Percentiles rank a stretch among this genome's conserved stretches.
phyloP scores from a whole-genome alignment of 202 grass and related monocot genomes.

The Setaria italica region DNA sequence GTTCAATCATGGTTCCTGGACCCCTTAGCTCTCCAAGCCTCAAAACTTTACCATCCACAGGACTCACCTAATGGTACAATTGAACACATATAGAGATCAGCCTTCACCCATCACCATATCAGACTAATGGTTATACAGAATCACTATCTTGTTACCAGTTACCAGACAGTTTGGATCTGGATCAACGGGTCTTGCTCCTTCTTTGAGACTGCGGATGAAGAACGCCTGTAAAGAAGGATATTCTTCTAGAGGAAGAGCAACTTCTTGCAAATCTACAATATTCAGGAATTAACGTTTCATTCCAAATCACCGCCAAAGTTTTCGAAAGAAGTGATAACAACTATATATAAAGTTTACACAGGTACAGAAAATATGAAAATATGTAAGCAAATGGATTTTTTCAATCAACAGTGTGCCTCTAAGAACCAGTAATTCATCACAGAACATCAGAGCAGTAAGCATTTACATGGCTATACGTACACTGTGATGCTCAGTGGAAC shows the following conservation, averaged over 20 bases:
- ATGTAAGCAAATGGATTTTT: slow-evolving; percentile 18
- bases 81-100: slow-evolving; percentile 29
- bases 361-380: slow-evolving; percentile 4
- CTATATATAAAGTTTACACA: slow-evolving; percentile 3
- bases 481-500: background rate
- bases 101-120: slow-evolving; percentile 23
- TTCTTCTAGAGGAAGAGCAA: slow-evolving; percentile 70
- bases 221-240: slow-evolving; percentile 87
- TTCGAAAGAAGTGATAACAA: slow-evolving; percentile 13
- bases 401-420: background rate
- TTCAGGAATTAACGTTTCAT: background rate
- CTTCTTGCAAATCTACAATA: slow-evolving; percentile 83
- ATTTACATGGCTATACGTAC: background rate
- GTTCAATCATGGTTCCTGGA: slow-evolving; percentile 72
- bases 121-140: slow-evolving; percentile 19
- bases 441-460: background rate
- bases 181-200: slow-evolving; percentile 74
- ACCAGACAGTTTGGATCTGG: slow-evolving; percentile 81
- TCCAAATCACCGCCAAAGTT: slow-evolving; percentile 21
- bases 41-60: slow-evolving; percentile 85
- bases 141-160: slow-evolving; percentile 70
- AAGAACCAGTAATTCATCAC: background rate
- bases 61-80: slow-evolving; percentile 74
- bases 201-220: slow-evolving; percentile 76
- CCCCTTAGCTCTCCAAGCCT: slow-evolving; percentile 70